Evolutionary conservation across 257 asterid species (phyloP), one percentile per base, ranked within the genome.

Genomic region (Gardenia jasminoides): DNA sequence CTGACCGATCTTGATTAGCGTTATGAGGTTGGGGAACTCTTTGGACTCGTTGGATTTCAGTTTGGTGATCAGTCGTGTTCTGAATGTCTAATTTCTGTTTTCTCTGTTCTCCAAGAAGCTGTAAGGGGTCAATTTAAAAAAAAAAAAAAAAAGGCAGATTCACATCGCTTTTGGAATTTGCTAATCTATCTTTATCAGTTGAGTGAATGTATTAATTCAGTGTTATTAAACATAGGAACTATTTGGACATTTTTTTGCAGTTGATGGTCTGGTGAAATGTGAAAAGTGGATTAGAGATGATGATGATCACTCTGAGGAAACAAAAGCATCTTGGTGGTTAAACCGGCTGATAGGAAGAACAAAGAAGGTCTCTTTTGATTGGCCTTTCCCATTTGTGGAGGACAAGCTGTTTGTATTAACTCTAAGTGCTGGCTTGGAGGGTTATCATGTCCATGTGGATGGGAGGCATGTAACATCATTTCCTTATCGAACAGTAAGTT

Each of bases 231-330:
- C 74, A 47, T 48, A 59, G 75, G 46, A 43, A 80, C 75, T 62
- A 77, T 70, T 77, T 79, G 84, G 41, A 71, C 88, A 94, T 87
- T 77, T 77, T 72, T 78, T 70, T 88, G 84, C 85, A 94, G 98
- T 92, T 88, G 98, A 92, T 87, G 98, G 99, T 81, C 96, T 87
- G 83, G 89, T 84, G 69, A 95, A 93, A 84, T 95, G 99, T 81
- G 99, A 95, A 90, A 95, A 90, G 88, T 95, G 99, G 99, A 95
- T 90, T 48, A 94, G 94, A 19, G 93, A 90, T 84, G 91, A 91
- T 80, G 93, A 91, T 72, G 85, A 88, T 77, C 92, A 84, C 84
- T 77, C 94, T 17, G 96, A 91, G 82, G 96, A 89, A 88, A 89
- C 97, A 74, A 93, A 90, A 85, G 84, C 95, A 54, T 82, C 86